phyloP scores from a whole-genome alignment of 371 early-diverging fungal species.

The Circinella umbellata region DNA sequence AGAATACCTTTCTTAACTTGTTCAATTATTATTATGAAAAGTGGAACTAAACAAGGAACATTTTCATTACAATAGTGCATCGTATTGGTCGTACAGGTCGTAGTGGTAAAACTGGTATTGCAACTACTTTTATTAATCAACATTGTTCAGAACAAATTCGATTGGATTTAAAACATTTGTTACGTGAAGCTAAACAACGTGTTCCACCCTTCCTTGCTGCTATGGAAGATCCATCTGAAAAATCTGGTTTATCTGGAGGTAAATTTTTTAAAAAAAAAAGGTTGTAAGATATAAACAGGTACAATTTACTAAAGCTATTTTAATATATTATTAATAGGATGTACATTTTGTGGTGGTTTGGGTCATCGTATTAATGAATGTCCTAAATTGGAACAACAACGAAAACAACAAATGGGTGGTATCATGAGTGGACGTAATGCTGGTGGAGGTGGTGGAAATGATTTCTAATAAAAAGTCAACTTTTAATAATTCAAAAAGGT shows the following conservation, averaged over 20 bases:
- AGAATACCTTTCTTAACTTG: too few species aligned
- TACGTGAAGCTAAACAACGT: constrained; percentile 92
- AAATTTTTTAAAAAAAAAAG: not conserved
- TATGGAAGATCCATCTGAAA: constrained; percentile 88
- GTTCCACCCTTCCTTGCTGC: constrained; percentile 89
- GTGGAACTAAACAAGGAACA: too few species aligned
- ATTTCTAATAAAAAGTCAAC: constrained; percentile 23
- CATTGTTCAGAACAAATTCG: constrained; percentile 86
- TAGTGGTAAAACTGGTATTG: constrained; percentile 94
- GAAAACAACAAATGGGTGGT: constrained; percentile 61
- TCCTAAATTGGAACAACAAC: constrained; percentile 82
- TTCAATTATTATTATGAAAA: too few species aligned
- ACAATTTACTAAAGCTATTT: not conserved
- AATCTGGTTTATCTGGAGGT: constrained; percentile 71
- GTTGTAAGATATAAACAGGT: not conserved
- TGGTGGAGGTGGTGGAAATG: constrained; percentile 50
- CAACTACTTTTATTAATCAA: constrained; percentile 95
- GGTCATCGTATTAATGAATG: constrained; percentile 94
- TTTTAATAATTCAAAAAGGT: too few species aligned
- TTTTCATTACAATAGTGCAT: constrained; percentile 69
- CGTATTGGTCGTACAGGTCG: constrained; percentile 95
- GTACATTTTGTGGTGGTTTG: constrained; percentile 94
- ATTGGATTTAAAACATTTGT: constrained; percentile 90
- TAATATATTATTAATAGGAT: constrained; percentile 58
- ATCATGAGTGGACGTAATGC: constrained; percentile 44